Evolutionary conservation across 768 basidiomycete species (phyloP), one percentile per base, ranked within the genome.

Genomic region (Galerina marginata): DNA sequence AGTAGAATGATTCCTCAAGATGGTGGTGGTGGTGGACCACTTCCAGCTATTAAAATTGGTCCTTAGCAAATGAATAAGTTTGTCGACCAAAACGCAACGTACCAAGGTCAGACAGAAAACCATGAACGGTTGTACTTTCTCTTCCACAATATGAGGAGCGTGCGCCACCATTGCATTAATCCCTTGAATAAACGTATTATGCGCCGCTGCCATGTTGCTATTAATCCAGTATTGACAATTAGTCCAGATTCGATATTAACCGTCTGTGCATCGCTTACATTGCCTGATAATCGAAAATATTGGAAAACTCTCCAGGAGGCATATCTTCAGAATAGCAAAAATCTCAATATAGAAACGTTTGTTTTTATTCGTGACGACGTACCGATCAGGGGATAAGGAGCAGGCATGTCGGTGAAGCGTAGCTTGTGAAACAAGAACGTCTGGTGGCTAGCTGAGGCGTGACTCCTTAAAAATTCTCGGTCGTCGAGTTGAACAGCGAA

Each of bases 1-100:
- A 76, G 11, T 65, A 26, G 9, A 65, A 60, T 6, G 67, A 65
- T 52, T 76, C 75, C 46, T 74, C 75, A 0, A 72, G 51, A 40
- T 59, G 15, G 51, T 76, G 73, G 51, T 76, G 75, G 33, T 74
- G 71, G 43, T 74, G 72, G 6, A 75, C 61, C 61, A 62, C 46
- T 4, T 58, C 58, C 4, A 71, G 48, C 71, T 74, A 33, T 33
- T 2, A 33, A 42, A 16, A 43, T 5, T 20, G 14, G 44, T 42
- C 1, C 29, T 3, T 16, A 6, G 43, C 14, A 33, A 33, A 2
- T 6, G 29, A 11, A 9, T 6, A 6, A 25, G 6, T n/a, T 6
- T 6, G 11, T 9, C 10, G 11, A 39, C 2, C 9, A 42, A 20
- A 38, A 16, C 9, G 43, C 4, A 14, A 67, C 73, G 11, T 44